A percentile compares a stretch with the other conserved stretches of the same genome.
phyloP scores from a whole-genome alignment of 2,329 filamentous ascomycete species.

The Penicillium capsulatum region DNA sequence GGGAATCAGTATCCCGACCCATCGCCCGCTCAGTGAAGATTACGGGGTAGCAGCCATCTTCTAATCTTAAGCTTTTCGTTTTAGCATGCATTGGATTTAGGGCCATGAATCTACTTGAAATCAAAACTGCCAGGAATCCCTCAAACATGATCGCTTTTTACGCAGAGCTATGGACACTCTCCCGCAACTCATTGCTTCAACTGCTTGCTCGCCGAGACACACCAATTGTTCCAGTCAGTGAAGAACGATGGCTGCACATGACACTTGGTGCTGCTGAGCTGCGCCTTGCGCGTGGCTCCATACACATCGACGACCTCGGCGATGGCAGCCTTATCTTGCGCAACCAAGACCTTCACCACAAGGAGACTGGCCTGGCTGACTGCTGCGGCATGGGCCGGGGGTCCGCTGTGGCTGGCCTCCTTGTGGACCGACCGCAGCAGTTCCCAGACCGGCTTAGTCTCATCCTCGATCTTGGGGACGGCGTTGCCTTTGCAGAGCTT shows the following conservation, averaged over 20 bases:
- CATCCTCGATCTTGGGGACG: slow-evolving; percentile 38
- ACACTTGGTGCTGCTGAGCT: slow-evolving; percentile 54
- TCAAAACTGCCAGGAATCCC: no score
- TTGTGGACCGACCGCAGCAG: slow-evolving; percentile 65
- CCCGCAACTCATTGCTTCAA: slow-evolving; percentile 30
- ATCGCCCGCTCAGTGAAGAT: no score
- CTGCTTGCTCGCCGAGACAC: slow-evolving; percentile 44
- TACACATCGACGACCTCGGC: slow-evolving; percentile 61
- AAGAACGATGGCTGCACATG: slow-evolving; percentile 64
- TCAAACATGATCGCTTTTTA: no score
- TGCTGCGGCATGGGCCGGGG: slow-evolving; percentile 68
- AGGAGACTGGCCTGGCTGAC: slow-evolving; percentile 59
- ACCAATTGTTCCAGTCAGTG: slow-evolving; percentile 72
- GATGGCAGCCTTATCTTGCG: slow-evolving; percentile 49
- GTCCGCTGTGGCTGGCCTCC: slow-evolving; percentile 52
- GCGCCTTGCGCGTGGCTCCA: slow-evolving; percentile 56
- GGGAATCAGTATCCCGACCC: no score
- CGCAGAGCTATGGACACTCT: no score
- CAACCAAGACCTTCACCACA: slow-evolving; percentile 43
- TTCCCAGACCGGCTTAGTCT: slow-evolving; percentile 46
- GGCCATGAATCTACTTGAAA: no score
- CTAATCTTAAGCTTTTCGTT: not conserved
- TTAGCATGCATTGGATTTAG: no score
- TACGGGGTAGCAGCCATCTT: not conserved
- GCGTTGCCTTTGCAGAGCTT: slow-evolving; percentile 56